Evolutionary conservation across 2,329 filamentous ascomycete genomes (phyloP).

Genomic region (Colletotrichum abscissum): DNA sequence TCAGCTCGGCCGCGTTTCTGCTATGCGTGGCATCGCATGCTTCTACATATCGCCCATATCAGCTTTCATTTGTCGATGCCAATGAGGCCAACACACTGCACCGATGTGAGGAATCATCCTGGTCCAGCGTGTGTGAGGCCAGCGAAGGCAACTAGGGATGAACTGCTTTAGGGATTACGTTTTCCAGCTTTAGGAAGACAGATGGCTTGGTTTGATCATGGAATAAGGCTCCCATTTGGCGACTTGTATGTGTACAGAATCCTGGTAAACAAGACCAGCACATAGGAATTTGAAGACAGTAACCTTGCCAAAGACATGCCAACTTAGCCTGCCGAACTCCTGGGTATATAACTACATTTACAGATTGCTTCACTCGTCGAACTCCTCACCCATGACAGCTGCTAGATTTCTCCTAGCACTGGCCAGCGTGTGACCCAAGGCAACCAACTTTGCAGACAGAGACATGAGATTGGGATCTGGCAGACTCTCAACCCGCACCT

Average conservation of each 20-base stretch:
- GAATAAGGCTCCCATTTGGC: not conserved
- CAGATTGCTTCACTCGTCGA: slow-evolving; percentile 44
- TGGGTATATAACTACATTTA: slow-evolving; percentile 38
- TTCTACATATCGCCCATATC: not conserved
- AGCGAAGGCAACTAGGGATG: not conserved
- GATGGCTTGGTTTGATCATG: not conserved
- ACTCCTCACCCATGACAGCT: slow-evolving; percentile 78
- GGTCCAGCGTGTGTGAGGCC: not conserved
- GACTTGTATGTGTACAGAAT: slow-evolving; percentile 28
- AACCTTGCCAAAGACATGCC: not conserved
- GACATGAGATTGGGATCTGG: slow-evolving; percentile 89
- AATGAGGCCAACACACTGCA: not conserved
- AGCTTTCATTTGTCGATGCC: slow-evolving; percentile 1
- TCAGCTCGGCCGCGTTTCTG: not conserved
- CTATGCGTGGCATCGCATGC: not conserved
- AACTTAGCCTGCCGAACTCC: slow-evolving; percentile 15
- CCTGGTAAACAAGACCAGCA: slow-evolving; percentile 28
- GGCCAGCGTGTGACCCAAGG: slow-evolving; percentile 78
- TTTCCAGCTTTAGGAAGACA: not conserved
- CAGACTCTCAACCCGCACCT: slow-evolving; percentile 82
- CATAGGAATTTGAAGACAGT: slow-evolving; percentile 32
- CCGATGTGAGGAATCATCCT: not conserved
- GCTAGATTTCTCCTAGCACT: slow-evolving; percentile 78
- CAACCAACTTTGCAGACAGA: slow-evolving; percentile 83
- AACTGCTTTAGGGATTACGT: not conserved